Percentiles rank a stretch among this genome's conserved stretches.
These are phyloP conservation scores for Phialocephala subalpina DNA, from an alignment of 2,329 filamentous ascomycete genomes.

Conservation along the genomic window DNA sequence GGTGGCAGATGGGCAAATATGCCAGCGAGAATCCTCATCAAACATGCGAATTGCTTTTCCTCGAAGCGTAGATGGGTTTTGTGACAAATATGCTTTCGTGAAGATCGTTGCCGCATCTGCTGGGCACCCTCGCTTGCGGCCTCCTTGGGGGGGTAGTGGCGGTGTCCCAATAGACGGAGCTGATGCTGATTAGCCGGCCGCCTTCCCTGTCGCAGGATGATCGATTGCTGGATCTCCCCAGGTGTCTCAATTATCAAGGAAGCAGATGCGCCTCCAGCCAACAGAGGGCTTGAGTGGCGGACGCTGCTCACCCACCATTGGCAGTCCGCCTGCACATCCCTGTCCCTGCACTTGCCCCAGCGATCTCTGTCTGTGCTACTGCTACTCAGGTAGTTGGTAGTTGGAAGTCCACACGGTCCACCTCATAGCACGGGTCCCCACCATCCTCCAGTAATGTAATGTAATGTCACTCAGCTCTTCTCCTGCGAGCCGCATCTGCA, in stretches of 20 bases:
- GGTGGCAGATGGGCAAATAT: neutral
- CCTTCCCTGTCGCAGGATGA: too few species aligned
- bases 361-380: neutral
- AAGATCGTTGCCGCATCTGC: slow-evolving; percentile 3
- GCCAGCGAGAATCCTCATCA: neutral
- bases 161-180: neutral
- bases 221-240: neutral
- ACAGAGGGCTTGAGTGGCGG: neutral
- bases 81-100: slow-evolving; percentile 12
- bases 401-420: neutral
- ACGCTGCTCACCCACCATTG: too few species aligned
- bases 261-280: neutral
- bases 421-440: neutral
- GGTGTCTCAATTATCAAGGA: neutral
- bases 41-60: slow-evolving; percentile 7
- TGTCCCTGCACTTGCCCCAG: neutral
- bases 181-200: too few species aligned
- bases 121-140: too few species aligned
- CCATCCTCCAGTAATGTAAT: neutral
- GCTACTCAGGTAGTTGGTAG: too few species aligned
- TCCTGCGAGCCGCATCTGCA: slow-evolving; percentile 21
- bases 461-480: slow-evolving; percentile 9
- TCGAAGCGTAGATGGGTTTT: slow-evolving; percentile 6
- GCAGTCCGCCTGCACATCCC: neutral
- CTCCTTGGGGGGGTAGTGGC: too few species aligned